Evolutionary conservation across 192 early-diverging fungal species (phyloP).

Genomic region (Rhizoclosmatium globosum): DNA sequence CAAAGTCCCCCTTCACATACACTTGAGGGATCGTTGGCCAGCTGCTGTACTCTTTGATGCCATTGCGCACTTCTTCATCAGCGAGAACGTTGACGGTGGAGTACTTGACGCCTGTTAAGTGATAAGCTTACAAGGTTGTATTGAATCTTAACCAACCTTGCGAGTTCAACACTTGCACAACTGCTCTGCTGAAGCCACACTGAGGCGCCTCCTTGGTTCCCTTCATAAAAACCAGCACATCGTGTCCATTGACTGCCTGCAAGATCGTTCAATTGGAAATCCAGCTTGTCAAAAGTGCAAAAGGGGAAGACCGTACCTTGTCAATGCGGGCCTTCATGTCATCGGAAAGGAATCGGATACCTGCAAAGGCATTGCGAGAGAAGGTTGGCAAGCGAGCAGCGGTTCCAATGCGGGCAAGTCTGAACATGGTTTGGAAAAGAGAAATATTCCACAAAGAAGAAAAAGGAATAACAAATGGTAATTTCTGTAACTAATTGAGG

Average conservation of each 20-base stretch:
- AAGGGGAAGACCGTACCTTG: constrained; percentile 23
- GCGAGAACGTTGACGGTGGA: constrained; percentile 86
- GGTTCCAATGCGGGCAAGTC: too few relatives aligned
- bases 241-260: constrained; percentile 51
- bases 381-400: too few relatives aligned
- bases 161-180: constrained; percentile 86
- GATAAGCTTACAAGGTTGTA: background rate
- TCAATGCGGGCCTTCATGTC: constrained; percentile 29
- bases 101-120: constrained; percentile 72
- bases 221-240: constrained; percentile 95
- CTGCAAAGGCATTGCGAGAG: too few relatives aligned
- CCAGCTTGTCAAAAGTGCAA: background rate
- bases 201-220: constrained; percentile 90
- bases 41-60: constrained; percentile 89
- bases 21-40: constrained; percentile 99
- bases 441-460: too few relatives aligned
- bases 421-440: too few relatives aligned
- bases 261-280: too few relatives aligned
- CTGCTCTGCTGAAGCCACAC: constrained; percentile 95
- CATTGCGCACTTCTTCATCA: constrained; percentile 89
- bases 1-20: constrained; percentile 94
- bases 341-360: constrained; percentile 35
- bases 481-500: too few relatives aligned
- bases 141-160: constrained; percentile 58
- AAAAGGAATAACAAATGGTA: too few relatives aligned